These are phyloP conservation scores for Conticribra weissflogii DNA, from an alignment of 108 stramenopile genomes.

Conservation along the genomic window DNA sequence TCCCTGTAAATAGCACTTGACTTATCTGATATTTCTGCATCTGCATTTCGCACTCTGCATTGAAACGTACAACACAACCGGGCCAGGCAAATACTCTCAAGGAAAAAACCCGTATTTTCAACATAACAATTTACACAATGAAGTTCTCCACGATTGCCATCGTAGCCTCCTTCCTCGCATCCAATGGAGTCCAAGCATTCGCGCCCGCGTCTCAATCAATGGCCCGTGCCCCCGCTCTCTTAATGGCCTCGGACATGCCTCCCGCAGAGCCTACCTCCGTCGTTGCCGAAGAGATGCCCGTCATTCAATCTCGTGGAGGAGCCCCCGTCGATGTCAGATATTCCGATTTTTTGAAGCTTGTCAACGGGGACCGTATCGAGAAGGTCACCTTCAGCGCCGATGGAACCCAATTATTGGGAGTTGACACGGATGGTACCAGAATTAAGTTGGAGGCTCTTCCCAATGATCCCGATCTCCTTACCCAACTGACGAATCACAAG, in stretches of 20 bases:
- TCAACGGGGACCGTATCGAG: conserved; percentile 62
- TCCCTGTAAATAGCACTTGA: too few species aligned
- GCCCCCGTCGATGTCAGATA: conserved; percentile 63
- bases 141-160: conserved; percentile 47
- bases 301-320: conserved; percentile 59
- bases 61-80: too few species aligned
- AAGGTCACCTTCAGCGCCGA: conserved; percentile 79
- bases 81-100: too few species aligned
- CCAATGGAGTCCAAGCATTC: conserved; percentile 32
- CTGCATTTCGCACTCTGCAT: too few species aligned
- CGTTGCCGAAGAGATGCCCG: conserved; percentile 41
- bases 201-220: conserved; percentile 14
- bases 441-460: conserved; percentile 90
- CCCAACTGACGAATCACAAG: conserved; percentile 90
- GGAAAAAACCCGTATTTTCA: too few species aligned
- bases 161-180: conserved; percentile 23
- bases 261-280: conserved; percentile 30
- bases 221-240: conserved; percentile 12
- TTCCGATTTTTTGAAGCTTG: conserved; percentile 63
- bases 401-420: conserved; percentile 74
- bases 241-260: conserved; percentile 48
- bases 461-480: conserved; percentile 92
- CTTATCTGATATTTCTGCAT: too few species aligned
- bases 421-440: conserved; percentile 88
- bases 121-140: conserved; percentile 34